Conservation (phyloP, 495 filamentous ascomycete species). For the Annulohypoxylon moriforme region DNA sequence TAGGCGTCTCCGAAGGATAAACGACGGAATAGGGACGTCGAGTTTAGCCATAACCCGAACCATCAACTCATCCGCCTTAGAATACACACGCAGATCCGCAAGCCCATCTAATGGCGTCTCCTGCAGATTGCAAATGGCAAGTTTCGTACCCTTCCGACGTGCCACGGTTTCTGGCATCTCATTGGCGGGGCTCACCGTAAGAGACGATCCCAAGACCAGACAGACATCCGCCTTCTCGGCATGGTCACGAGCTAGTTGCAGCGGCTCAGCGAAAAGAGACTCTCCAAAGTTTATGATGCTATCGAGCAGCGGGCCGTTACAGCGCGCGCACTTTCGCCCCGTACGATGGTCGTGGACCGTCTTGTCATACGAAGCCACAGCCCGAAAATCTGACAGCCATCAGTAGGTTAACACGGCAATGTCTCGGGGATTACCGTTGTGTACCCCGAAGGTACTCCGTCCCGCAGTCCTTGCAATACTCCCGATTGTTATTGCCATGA, state of each 20-base stretch:
- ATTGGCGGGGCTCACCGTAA: slow-evolving; percentile 57
- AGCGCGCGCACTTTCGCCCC: slow-evolving; percentile 54
- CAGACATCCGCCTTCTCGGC: slow-evolving; percentile 57
- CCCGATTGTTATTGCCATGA: slow-evolving; percentile 61
- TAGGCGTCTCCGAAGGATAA: slow-evolving; percentile 50
- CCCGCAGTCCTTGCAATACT: slow-evolving; percentile 57
- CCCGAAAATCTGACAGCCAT: slow-evolving; percentile 53
- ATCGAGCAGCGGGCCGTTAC: slow-evolving; percentile 52
- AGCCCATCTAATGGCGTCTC: slow-evolving; percentile 54
- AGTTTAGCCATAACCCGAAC: slow-evolving; percentile 54
- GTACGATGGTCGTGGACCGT: slow-evolving; percentile 58
- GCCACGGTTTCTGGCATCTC: slow-evolving; percentile 54
- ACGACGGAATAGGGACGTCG: slow-evolving; percentile 49
- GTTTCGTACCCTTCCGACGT: slow-evolving; percentile 39
- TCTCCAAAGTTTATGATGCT: slow-evolving; percentile 61
- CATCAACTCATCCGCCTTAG: slow-evolving; percentile 56
- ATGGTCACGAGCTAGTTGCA: slow-evolving; percentile 50
- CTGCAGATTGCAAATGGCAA: slow-evolving; percentile 61
- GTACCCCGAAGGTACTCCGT: slow-evolving; percentile 60
- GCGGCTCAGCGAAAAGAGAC: slow-evolving; percentile 43
- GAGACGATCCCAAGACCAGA: slow-evolving; percentile 58
- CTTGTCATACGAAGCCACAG: slow-evolving; percentile 57
- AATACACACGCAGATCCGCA: slow-evolving; percentile 46
- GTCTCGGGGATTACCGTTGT: not conserved
- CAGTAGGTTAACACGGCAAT: not conserved